A percentile compares a stretch with the other conserved stretches of the same genome.
Evolutionary conservation across 192 early-diverging fungal species (phyloP).

Genomic region (Radiomyces spectabilis): DNA sequence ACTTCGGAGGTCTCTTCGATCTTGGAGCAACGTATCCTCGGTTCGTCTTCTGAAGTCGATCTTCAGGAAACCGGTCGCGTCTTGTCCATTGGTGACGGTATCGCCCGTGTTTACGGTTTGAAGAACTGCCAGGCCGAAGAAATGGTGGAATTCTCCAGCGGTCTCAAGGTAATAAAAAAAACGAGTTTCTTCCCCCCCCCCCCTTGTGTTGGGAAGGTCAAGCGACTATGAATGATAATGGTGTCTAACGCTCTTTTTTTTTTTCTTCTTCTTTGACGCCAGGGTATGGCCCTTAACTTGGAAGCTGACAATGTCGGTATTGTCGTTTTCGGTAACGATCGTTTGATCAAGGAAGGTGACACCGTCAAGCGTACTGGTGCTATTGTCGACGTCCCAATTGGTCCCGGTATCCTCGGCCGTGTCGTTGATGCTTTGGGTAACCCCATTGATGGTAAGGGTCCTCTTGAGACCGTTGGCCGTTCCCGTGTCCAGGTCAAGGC

Average conservation of each 20-base stretch:
- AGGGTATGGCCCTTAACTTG: slow-evolving; percentile 99
- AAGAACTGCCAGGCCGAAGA: slow-evolving; percentile 99
- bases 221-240: too few relatives aligned
- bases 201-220: too few relatives aligned
- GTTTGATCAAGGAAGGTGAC: slow-evolving; percentile 99
- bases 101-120: slow-evolving; percentile 98
- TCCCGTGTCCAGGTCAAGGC: slow-evolving; percentile 98
- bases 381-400: slow-evolving; percentile 98
- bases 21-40: slow-evolving; percentile 95
- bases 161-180: slow-evolving; percentile 70
- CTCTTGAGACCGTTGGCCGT: slow-evolving; percentile 77
- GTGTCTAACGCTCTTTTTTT: background rate
- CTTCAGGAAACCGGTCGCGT: slow-evolving; percentile 98
- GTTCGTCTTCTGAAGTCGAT: slow-evolving; percentile 74
- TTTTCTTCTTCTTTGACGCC: background rate
- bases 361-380: slow-evolving; percentile 98
- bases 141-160: slow-evolving; percentile 99
- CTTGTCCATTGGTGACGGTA: slow-evolving; percentile 99
- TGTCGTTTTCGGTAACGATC: slow-evolving; percentile 99
- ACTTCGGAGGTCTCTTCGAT: slow-evolving; percentile 97
- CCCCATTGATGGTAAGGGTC: slow-evolving; percentile 99
- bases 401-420: slow-evolving; percentile 87
- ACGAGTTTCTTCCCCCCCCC: too few relatives aligned
- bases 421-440: slow-evolving; percentile 98
- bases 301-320: slow-evolving; percentile 99